Conservation (phyloP, 1,139 yeast species). For the Taphrina deformans region DNA sequence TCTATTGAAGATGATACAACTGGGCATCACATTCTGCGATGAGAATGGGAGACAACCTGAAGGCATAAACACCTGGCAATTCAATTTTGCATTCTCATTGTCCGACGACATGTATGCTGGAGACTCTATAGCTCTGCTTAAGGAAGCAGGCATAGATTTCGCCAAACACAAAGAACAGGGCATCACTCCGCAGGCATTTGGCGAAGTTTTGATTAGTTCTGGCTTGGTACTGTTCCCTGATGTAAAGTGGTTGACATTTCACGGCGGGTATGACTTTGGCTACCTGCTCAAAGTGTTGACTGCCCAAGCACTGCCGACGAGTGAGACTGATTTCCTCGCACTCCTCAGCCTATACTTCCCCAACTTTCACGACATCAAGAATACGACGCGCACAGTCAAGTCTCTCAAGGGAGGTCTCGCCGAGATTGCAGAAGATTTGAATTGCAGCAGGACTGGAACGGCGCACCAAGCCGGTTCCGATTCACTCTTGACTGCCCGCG, state of each 20-base stretch:
- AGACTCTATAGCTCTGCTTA: slow-evolving; percentile 72
- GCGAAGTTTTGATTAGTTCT: slow-evolving; percentile 79
- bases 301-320: slow-evolving; percentile 75
- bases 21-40: slow-evolving; percentile 83
- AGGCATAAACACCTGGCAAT: slow-evolving; percentile 85
- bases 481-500: slow-evolving; percentile 53
- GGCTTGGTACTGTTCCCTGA: slow-evolving; percentile 75
- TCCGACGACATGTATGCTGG: slow-evolving; percentile 70
- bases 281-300: slow-evolving; percentile 76
- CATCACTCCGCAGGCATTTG: slow-evolving; percentile 74
- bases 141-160: slow-evolving; percentile 82
- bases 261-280: slow-evolving; percentile 93
- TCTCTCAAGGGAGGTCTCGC: slow-evolving; percentile 46
- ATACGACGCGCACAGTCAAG: slow-evolving; percentile 58
- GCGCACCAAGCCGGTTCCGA: slow-evolving; percentile 56
- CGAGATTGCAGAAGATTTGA: slow-evolving; percentile 56
- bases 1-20: slow-evolving; percentile 77
- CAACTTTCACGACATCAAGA: slow-evolving; percentile 77
- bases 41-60: slow-evolving; percentile 63
- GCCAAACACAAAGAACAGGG: slow-evolving; percentile 74
- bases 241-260: slow-evolving; percentile 87
- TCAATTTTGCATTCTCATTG: slow-evolving; percentile 81
- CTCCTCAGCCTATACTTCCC: slow-evolving; percentile 77
- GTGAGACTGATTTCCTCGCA: slow-evolving; percentile 74
- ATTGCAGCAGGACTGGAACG: slow-evolving; percentile 45